A percentile compares a stretch with the other conserved stretches of the same genome.
Conservation (phyloP, 257 asterid species). For the Ballota nigra region DNA sequence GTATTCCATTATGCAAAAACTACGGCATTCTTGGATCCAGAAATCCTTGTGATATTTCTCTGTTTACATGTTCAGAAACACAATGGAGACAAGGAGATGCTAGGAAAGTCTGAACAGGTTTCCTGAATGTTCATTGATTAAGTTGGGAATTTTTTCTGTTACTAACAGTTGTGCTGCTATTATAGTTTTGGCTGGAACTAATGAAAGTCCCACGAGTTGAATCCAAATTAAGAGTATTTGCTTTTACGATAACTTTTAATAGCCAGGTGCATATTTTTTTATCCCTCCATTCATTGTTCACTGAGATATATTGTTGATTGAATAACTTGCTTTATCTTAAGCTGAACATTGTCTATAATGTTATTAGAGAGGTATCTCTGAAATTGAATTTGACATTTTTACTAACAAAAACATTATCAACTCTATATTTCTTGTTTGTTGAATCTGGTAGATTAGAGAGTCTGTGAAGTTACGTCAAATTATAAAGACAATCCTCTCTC, state of each 20-base stretch:
- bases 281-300: not conserved
- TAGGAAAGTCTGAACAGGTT: conserved; percentile 96
- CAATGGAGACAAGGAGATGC: conserved; percentile 76
- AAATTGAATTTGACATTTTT: no score
- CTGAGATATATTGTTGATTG: not conserved
- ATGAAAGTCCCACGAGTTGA: conserved; percentile 97
- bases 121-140: conserved; percentile 5
- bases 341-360: no score
- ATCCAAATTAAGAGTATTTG: conserved; percentile 90
- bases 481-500: no score
- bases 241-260: conserved; percentile 73
- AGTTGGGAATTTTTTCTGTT: conserved; percentile 12
- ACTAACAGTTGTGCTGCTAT: conserved; percentile 24
- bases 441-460: no score
- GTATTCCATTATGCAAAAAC: no score
- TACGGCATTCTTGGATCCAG: no score
- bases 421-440: no score
- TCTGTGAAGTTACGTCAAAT: no score
- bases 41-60: no score
- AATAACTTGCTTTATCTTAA: not conserved
- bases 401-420: no score
- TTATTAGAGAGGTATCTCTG: no score
- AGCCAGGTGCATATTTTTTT: conserved; percentile 59
- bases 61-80: no score
- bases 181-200: conserved; percentile 86